phyloP scores from a whole-genome alignment of 768 basidiomycete genomes.

The Xerocomellus dryophilus region DNA sequence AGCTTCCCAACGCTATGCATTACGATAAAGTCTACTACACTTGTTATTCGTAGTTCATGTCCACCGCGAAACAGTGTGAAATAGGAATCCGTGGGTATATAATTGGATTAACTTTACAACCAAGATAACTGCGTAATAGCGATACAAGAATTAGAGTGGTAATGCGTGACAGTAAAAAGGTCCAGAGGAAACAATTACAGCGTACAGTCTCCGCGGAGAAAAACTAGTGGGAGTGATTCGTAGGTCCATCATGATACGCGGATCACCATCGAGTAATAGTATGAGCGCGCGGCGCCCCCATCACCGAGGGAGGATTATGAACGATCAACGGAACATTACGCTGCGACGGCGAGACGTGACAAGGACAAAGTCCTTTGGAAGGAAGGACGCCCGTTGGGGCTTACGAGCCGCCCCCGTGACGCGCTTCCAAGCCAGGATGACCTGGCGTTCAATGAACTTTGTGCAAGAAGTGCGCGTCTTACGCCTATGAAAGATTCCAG shows the following conservation, averaged over 20 bases:
- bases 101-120: background rate
- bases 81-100: background rate
- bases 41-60: background rate
- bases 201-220: slow-evolving; percentile 8
- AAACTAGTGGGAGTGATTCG: background rate
- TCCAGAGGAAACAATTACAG: background rate
- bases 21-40: too few relatives aligned
- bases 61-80: background rate
- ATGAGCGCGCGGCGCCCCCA: slow-evolving; percentile 20
- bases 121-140: background rate
- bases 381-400: slow-evolving; percentile 48
- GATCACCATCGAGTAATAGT: background rate
- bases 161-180: background rate
- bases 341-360: slow-evolving; percentile 56
- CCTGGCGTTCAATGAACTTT: slow-evolving; percentile 55
- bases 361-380: slow-evolving; percentile 61
- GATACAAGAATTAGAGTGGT: slow-evolving; percentile 14
- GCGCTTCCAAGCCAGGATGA: slow-evolving; percentile 60
- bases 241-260: slow-evolving; percentile 5
- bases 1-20: too few relatives aligned
- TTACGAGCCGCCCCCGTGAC: slow-evolving; percentile 54
- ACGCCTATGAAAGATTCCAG: slow-evolving; percentile 7
- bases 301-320: background rate
- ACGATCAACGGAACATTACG: slow-evolving; percentile 36
- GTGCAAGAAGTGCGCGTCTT: slow-evolving; percentile 34